These are phyloP conservation scores for Eucalyptus cloeziana DNA, from an alignment of 345 rosid genomes.

Conservation along the genomic window DNA sequence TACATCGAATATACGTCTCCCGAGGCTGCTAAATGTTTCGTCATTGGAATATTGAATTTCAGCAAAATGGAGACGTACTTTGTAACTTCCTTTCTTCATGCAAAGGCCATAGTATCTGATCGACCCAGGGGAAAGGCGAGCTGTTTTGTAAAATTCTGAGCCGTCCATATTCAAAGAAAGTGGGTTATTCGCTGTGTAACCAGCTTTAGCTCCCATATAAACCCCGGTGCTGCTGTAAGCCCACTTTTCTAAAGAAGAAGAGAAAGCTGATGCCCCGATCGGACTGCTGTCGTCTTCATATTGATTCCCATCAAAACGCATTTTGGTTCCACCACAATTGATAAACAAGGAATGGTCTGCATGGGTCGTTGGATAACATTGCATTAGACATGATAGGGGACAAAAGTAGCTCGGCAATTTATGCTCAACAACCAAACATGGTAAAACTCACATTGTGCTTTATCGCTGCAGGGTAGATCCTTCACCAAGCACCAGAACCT, in stretches of 20 bases:
- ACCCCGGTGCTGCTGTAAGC: slow-evolving; percentile 71
- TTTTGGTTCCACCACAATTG: slow-evolving; percentile 53
- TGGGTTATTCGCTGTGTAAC: slow-evolving; percentile 7
- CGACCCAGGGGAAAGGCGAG: slow-evolving; percentile 64
- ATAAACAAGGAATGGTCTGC: slow-evolving; percentile 67
- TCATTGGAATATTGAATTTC: slow-evolving; percentile 65
- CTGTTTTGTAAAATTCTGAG: slow-evolving; percentile 33
- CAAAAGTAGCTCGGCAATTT: background rate
- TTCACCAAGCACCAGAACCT: slow-evolving; percentile 63
- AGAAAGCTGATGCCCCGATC: slow-evolving; percentile 28
- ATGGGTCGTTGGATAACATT: background rate
- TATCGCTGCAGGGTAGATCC: slow-evolving; percentile 48
- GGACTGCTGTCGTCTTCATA: slow-evolving; percentile 35
- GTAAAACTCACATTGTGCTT: slow-evolving; percentile 33
- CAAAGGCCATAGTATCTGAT: slow-evolving; percentile 82
- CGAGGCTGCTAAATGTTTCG: slow-evolving; percentile 42
- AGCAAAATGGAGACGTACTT: slow-evolving; percentile 70
- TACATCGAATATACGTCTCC: slow-evolving; percentile 63
- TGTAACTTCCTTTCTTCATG: slow-evolving; percentile 44
- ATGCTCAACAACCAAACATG: background rate
- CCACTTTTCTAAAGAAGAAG: slow-evolving; percentile 23
- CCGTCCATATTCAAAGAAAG: slow-evolving; percentile 15
- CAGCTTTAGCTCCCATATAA: background rate
- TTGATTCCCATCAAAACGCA: background rate
- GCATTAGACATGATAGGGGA: background rate